Evolutionary conservation across 2,329 filamentous ascomycete genomes (phyloP).

Genomic region (Aspergillus calidoustus): DNA sequence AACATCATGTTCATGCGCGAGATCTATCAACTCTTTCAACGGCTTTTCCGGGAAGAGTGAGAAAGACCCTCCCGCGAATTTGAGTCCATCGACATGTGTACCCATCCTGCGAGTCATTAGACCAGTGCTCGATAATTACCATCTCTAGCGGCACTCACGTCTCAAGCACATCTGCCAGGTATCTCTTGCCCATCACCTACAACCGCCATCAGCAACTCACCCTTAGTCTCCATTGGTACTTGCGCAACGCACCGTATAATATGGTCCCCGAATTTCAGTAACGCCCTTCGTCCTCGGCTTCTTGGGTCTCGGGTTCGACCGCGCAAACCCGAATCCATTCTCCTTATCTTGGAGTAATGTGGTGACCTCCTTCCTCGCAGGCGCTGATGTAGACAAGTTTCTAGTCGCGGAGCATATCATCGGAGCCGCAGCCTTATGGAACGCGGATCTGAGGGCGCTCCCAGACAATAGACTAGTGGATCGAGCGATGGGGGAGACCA

Average conservation of each 20-base stretch:
- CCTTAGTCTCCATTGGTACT: no score
- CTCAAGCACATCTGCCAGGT: conserved; percentile 58
- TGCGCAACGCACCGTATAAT: conserved; percentile 51
- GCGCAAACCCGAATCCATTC: conserved; percentile 56
- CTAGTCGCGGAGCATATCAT: conserved; percentile 12
- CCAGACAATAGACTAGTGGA: conserved; percentile 13
- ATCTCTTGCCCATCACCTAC: conserved; percentile 56
- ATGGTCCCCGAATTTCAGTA: conserved; percentile 61
- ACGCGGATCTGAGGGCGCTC: conserved; percentile 11
- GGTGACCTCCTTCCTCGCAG: conserved; percentile 28
- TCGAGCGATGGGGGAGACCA: conserved; percentile 16
- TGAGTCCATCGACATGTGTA: conserved; percentile 59
- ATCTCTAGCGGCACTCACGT: conserved; percentile 43
- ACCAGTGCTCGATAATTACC: not conserved
- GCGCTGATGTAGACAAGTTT: conserved; percentile 26
- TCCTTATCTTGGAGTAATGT: conserved; percentile 55
- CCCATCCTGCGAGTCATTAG: conserved; percentile 50
- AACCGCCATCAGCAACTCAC: not conserved
- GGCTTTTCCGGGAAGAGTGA: conserved; percentile 54
- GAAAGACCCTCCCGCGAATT: conserved; percentile 60
- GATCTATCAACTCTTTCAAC: conserved; percentile 53
- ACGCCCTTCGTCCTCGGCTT: conserved; percentile 57
- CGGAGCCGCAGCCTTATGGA: conserved; percentile 16
- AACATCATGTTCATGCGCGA: conserved; percentile 55
- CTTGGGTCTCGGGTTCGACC: conserved; percentile 53